Evolutionary conservation across 257 asterid species (phyloP), one percentile per base, ranked within the genome.

Genomic region (Scutellaria minor): DNA sequence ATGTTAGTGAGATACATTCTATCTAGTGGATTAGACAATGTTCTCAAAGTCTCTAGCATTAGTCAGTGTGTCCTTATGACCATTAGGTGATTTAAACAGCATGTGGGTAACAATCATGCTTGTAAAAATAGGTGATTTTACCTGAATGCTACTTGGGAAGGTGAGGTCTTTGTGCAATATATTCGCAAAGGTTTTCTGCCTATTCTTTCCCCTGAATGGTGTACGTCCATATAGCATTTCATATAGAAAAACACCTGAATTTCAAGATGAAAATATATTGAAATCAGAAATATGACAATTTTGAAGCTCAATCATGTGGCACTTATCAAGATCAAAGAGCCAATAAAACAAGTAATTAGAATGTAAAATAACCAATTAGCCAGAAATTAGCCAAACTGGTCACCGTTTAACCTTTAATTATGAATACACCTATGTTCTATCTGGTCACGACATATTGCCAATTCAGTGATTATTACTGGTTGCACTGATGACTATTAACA

Each of bases 171-270:
- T 94, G 85, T 88, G 89, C 82, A 94, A 72, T 79, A 94, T 88
- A 84, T 94, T 94, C 76, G 98, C 79, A 65, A 94, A 94, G 54
- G 99, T 94, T 84, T 89, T 93, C 84, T 91, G 98, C 83, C 97
- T 85, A 55, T 93, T 93, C 83, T 93, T 93, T 78, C 97, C 98
- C 82, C 98, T 85, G 85, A 93, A 93, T 11, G 98, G 98, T 4
- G 98, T 89, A 55, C 97, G 97, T n/a, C 98, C 98, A 22, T 90
- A 93, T 20, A 93, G 89, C 98, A 93, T 90, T 82, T 93, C 98
- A 51, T 90, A 90, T 31, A 93, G 88, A 81, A 93, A 79, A 72
- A 93, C 90, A 66, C 98, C 98, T 93, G 88, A 66, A 76, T 65
- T 45, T 63, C 35, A 69, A 57, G 57, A 20, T 70, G 37, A 52